Base-by-base conservation (phyloP, 176 grass and related monocot genomes). In the Ensete ventricosum region DNA sequence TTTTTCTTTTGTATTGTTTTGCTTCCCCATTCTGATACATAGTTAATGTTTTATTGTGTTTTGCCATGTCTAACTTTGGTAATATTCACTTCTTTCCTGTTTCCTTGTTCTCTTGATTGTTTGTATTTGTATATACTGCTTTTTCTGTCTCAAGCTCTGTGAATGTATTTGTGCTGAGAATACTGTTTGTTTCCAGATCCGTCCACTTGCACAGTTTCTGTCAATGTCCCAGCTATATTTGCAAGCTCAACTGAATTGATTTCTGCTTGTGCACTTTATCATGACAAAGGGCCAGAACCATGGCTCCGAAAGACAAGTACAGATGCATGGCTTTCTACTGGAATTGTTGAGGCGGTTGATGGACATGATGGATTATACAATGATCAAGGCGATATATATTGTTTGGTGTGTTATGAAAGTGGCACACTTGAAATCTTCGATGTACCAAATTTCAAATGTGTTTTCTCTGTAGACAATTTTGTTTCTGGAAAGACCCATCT, bases 301-400 rank as follows among this genome's bases (percentile, higher is more conserved):
- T 93, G 93, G 93, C 80, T 97, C 19, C 88, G 82, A 22, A 87
- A 89, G 76, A 83, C 88, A 11, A 82, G 85, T 68, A 88, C 85
- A 80, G 93, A 97, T 86, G 90, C 93, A 59, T 97, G 93, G 93
- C 64, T 97, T 87, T 92, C 89, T 82, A 85, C 83, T 81, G 83
- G 87, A 66, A 77, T 88, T 80, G 43, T 50, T 62, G 87, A 90
- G 73, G 20, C 84, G 66, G 76, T 79, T 81, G 93, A 90, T 76
- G 85, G 73, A 53, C 88, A 80, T 64, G 83, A 88, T 78, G 80
- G 73, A 81, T 89, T 77, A 78, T 85, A 80, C 74, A 73, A 85
- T 69, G 85, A 92, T 52, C 79, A 84, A 25, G 84, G 85, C 76
- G 93, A 97, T 72, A 84, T 97, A 76, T 97, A 97, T 79, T 93